Conservation (phyloP, 2,329 filamentous ascomycete species). For the Talaromyces sp. region DNA sequence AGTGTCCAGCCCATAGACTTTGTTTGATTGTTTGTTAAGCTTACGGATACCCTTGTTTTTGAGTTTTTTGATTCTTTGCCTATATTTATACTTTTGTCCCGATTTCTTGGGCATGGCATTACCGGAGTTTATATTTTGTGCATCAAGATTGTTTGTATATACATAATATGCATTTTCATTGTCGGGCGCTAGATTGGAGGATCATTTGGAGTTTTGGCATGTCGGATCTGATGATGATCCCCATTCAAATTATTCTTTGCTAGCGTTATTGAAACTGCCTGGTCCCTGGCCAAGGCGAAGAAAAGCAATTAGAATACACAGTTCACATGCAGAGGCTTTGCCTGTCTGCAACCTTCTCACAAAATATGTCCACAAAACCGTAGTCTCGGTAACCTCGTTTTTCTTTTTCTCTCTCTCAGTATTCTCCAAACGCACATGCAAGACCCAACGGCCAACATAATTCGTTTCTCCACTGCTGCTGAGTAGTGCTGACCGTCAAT, state of each 20-base stretch:
- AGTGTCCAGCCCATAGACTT: slow-evolving; percentile 3
- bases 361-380: not conserved
- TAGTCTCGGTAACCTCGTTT: not conserved
- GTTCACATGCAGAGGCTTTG: not conserved
- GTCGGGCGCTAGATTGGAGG: not conserved
- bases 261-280: not conserved
- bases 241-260: not conserved
- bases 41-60: not conserved
- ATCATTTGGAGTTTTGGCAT: not conserved
- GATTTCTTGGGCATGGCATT: slow-evolving; percentile 4
- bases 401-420: not conserved
- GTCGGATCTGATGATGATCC: not conserved
- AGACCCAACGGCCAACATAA: not conserved
- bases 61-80: not conserved
- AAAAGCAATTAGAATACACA: not conserved
- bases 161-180: not conserved
- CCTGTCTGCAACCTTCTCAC: not conserved
- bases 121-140: slow-evolving; percentile 1
- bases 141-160: not conserved
- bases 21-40: not conserved
- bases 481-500: not conserved
- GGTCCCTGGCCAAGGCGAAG: not conserved
- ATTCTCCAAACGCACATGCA: not conserved
- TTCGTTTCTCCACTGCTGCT: not conserved
- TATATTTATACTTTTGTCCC: not conserved